Evolutionary conservation across 2,329 filamentous ascomycete species (phyloP).

Genomic region (Massarina eburnea): DNA sequence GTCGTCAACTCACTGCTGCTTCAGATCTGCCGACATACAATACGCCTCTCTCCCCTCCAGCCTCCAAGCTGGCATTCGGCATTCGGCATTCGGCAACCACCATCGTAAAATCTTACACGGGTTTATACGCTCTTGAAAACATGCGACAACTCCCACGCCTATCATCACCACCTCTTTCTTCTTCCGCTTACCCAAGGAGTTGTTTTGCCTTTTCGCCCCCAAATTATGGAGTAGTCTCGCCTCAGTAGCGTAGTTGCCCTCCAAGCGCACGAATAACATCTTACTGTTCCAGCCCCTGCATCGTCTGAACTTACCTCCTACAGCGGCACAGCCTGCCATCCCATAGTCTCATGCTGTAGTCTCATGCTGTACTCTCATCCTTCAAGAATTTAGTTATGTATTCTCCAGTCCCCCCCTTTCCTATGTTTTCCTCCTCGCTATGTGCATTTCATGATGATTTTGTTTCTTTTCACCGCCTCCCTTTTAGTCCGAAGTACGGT

Average conservation of each 20-base stretch:
- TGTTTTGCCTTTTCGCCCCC: background rate
- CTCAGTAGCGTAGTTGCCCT: background rate
- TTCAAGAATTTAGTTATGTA: too few species aligned
- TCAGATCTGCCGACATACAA: too few species aligned
- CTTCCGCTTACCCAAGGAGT: background rate
- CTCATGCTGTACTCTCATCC: too few species aligned
- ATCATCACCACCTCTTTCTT: background rate
- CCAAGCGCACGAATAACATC: background rate
- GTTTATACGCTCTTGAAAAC: too few species aligned
- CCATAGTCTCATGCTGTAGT: too few species aligned
- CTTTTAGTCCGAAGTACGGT: slow-evolving; percentile 8
- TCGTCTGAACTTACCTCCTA: background rate
- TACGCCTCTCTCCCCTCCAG: too few species aligned
- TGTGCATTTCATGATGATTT: slow-evolving; percentile 7
- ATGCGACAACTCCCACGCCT: background rate
- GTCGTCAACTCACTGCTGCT: too few species aligned
- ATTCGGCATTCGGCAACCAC: too few species aligned
- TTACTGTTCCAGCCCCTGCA: background rate
- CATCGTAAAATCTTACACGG: too few species aligned
- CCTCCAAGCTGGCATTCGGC: too few species aligned
- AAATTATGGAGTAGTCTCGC: background rate
- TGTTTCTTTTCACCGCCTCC: slow-evolving; percentile 6
- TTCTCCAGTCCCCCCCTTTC: too few species aligned
- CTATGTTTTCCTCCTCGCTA: background rate
- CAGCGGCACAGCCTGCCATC: too few species aligned